A percentile compares a stretch with the other conserved stretches of the same genome.
phyloP scores from a whole-genome alignment of 345 rosid genomes.

The Eutrema japonicum region DNA sequence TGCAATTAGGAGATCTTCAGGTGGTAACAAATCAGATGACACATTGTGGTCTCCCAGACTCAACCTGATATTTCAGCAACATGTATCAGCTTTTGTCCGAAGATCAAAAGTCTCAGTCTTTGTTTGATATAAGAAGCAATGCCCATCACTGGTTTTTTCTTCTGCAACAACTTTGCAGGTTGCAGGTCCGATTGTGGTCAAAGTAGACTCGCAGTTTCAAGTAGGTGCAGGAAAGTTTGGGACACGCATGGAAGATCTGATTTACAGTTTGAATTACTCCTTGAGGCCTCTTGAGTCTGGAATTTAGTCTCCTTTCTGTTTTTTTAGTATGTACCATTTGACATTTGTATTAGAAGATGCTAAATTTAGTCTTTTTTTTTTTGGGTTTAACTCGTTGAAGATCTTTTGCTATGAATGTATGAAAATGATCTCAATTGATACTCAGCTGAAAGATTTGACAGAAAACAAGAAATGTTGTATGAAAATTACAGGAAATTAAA shows the following conservation, averaged over 20 bases:
- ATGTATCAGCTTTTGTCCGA: too few relatives aligned
- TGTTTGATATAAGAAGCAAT: not conserved
- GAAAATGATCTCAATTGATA: constrained; percentile 15
- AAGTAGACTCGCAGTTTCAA: constrained; percentile 64
- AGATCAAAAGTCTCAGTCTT: not conserved
- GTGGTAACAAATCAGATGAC: constrained; percentile 40
- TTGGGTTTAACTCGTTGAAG: not conserved
- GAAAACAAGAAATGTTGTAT: constrained; percentile 5
- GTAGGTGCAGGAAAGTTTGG: constrained; percentile 51
- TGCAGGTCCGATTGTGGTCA: constrained; percentile 69
- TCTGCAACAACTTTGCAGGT: constrained; percentile 50
- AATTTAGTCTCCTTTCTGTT: not conserved
- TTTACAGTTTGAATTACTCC: constrained; percentile 70
- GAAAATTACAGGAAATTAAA: constrained; percentile 16
- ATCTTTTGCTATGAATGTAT: not conserved
- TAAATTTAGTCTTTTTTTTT: not conserved
- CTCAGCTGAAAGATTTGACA: not conserved
- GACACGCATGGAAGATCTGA: constrained; percentile 60
- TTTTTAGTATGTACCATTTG: not conserved
- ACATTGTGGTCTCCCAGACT: constrained; percentile 65
- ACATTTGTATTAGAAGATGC: constrained; percentile 33
- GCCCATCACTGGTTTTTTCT: not conserved
- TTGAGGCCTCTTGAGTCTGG: constrained; percentile 72
- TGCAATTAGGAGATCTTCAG: constrained; percentile 49
- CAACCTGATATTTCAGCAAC: constrained; percentile 79